These are phyloP conservation scores for Corynascus novoguineensis DNA, from an alignment of 495 filamentous ascomycete species.

Conservation along the genomic window DNA sequence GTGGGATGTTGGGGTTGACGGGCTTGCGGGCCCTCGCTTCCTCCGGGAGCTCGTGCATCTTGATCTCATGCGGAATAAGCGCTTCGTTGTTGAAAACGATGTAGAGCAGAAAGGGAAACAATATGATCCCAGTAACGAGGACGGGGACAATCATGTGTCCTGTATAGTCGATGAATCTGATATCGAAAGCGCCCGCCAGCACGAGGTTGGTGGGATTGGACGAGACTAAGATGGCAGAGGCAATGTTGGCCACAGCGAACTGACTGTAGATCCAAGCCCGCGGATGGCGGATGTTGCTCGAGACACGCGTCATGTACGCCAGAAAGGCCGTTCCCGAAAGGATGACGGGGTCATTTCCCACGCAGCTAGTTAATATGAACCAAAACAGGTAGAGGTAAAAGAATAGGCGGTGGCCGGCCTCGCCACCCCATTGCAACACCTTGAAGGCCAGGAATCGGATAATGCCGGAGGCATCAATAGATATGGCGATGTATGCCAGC, in stretches of 20 bases:
- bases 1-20: slow-evolving; percentile 62
- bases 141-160: slow-evolving; percentile 66
- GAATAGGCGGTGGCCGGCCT: slow-evolving; percentile 54
- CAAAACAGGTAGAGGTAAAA: slow-evolving; percentile 67
- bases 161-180: slow-evolving; percentile 62
- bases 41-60: slow-evolving; percentile 60
- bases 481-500: slow-evolving; percentile 68
- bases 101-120: slow-evolving; percentile 60
- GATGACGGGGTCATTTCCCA: slow-evolving; percentile 67
- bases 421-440: slow-evolving; percentile 59
- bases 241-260: slow-evolving; percentile 62
- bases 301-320: slow-evolving; percentile 65
- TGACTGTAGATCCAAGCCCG: slow-evolving; percentile 65
- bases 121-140: slow-evolving; percentile 53
- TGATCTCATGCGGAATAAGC: slow-evolving; percentile 57
- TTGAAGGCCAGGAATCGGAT: slow-evolving; percentile 62
- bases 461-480: slow-evolving; percentile 63
- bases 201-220: slow-evolving; percentile 69
- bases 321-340: slow-evolving; percentile 64
- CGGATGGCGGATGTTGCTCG: slow-evolving; percentile 60
- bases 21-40: slow-evolving; percentile 48
- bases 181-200: slow-evolving; percentile 60
- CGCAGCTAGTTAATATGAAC: slow-evolving; percentile 57
- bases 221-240: slow-evolving; percentile 62
- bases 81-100: slow-evolving; percentile 56